phyloP scores from a whole-genome alignment of 805 yeast species.

The Hyphopichia homilentoma region DNA sequence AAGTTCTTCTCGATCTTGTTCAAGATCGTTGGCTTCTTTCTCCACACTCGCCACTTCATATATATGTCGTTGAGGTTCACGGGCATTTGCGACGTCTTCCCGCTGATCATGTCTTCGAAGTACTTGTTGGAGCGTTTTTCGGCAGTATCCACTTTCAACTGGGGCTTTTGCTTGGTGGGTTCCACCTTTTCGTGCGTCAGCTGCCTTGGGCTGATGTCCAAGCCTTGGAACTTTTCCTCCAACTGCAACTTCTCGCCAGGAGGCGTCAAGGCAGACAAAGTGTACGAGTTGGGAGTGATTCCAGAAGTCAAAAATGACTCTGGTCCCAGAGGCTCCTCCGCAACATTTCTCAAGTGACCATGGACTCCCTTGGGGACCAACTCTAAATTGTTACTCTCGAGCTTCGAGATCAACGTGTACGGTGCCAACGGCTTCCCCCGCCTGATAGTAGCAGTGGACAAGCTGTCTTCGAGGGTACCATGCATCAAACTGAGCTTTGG shows the following conservation, averaged over 20 bases:
- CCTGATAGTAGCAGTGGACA: neutral
- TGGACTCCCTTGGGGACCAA: conserved; percentile 14
- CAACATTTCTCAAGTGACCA: neutral
- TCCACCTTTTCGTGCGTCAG: neutral
- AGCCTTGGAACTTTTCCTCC: conserved; percentile 13
- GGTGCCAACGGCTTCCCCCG: neutral
- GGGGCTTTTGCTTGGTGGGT: neutral
- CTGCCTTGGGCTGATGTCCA: conserved; percentile 5
- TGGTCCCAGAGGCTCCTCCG: neutral
- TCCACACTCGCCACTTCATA: conserved; percentile 82
- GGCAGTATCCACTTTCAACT: too few species aligned
- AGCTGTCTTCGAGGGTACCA: conserved; percentile 1
- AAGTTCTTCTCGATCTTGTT: conserved; percentile 77
- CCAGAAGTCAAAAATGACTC: conserved; percentile 15
- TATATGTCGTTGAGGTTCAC: conserved; percentile 52
- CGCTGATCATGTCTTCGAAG: conserved; percentile 27
- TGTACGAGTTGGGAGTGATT: conserved; percentile 28
- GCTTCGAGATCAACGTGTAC: conserved; percentile 5
- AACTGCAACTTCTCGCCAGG: conserved; percentile 11
- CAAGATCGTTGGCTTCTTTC: conserved; percentile 81
- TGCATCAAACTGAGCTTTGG: conserved; percentile 7
- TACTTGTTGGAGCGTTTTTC: conserved; percentile 21
- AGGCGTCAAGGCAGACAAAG: conserved; percentile 22
- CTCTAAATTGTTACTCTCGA: conserved; percentile 14
- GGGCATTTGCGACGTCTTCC: conserved; percentile 27